Evolutionary conservation across 2,329 filamentous ascomycete genomes (phyloP).

Genomic region (Phoma sp.): DNA sequence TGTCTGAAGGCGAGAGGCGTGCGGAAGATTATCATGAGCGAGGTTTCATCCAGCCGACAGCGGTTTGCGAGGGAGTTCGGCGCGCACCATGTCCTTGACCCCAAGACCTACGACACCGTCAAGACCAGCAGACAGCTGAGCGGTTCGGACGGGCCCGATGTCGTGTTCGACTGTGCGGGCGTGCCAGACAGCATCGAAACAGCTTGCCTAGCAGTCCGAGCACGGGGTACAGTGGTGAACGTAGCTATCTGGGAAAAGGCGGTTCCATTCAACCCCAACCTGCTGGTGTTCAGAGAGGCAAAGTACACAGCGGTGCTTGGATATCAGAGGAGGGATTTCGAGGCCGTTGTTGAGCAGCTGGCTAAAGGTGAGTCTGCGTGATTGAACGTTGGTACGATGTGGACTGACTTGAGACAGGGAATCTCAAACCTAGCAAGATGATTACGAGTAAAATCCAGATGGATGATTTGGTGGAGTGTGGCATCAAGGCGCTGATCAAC

Average conservation of each 20-base stretch:
- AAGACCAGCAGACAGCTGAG: slow-evolving; percentile 57
- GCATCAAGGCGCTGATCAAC: slow-evolving; percentile 63
- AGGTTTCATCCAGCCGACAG: slow-evolving; percentile 61
- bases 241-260: slow-evolving; percentile 70
- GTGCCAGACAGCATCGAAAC: slow-evolving; percentile 57
- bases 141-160: slow-evolving; percentile 60
- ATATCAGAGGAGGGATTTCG: slow-evolving; percentile 63
- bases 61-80: slow-evolving; percentile 62
- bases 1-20: slow-evolving; percentile 63
- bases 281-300: slow-evolving; percentile 62
- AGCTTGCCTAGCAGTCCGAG: slow-evolving; percentile 58
- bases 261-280: slow-evolving; percentile 62
- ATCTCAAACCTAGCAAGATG: slow-evolving; percentile 63
- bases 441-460: slow-evolving; percentile 66
- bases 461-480: slow-evolving; percentile 64
- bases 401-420: slow-evolving; percentile 44
- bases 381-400: neutral
- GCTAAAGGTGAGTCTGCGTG: slow-evolving; percentile 34
- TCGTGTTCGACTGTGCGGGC: slow-evolving; percentile 69
- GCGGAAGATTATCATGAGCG: slow-evolving; percentile 64
- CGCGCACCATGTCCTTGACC: slow-evolving; percentile 63
- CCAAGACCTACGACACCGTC: slow-evolving; percentile 59
- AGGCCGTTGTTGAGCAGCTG: slow-evolving; percentile 64
- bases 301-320: slow-evolving; percentile 59
- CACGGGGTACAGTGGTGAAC: slow-evolving; percentile 67